A percentile compares a stretch with the other conserved stretches of the same genome.
Evolutionary conservation across 805 yeast genomes (phyloP).

Genomic region (Sugiyamaella chiloensis): DNA sequence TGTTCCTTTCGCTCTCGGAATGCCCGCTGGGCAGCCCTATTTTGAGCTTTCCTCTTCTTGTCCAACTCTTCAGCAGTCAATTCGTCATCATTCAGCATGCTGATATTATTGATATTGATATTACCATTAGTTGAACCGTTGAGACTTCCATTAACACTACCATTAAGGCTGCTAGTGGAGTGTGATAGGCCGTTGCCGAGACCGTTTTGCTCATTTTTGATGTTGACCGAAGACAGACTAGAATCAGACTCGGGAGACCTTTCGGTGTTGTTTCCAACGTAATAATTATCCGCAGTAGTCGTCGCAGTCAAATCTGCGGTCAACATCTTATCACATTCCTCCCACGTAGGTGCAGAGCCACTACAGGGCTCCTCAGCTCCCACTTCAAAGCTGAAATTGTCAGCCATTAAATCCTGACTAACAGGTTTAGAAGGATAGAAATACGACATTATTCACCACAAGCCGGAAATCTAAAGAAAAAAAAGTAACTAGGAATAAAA

Average conservation of each 20-base stretch:
- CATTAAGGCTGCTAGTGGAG: background rate
- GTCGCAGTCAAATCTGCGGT: background rate
- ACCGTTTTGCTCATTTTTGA: background rate
- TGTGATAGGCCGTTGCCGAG: background rate
- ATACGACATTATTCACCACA: slow-evolving; percentile 1
- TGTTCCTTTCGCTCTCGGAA: slow-evolving; percentile 79
- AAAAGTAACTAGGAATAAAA: too few species aligned
- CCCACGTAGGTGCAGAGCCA: background rate
- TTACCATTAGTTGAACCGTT: too few species aligned
- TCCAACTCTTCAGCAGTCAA: slow-evolving; percentile 41
- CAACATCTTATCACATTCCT: slow-evolving; percentile 8
- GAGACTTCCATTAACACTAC: background rate
- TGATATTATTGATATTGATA: too few species aligned
- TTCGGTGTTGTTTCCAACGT: background rate
- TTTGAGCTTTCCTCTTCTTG: slow-evolving; percentile 68
- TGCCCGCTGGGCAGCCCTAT: slow-evolving; percentile 85
- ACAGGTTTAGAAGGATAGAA: background rate
- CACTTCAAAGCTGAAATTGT: background rate
- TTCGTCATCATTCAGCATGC: slow-evolving; percentile 14
- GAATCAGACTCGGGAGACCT: slow-evolving; percentile 11
- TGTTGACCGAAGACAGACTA: slow-evolving; percentile 1
- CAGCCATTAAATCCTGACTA: background rate
- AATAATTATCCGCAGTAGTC: background rate
- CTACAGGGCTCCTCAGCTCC: background rate
- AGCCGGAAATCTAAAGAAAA: too few species aligned